Conservation (phyloP, 2,329 filamentous ascomycete species). For the Ceratocystis cubensis region DNA sequence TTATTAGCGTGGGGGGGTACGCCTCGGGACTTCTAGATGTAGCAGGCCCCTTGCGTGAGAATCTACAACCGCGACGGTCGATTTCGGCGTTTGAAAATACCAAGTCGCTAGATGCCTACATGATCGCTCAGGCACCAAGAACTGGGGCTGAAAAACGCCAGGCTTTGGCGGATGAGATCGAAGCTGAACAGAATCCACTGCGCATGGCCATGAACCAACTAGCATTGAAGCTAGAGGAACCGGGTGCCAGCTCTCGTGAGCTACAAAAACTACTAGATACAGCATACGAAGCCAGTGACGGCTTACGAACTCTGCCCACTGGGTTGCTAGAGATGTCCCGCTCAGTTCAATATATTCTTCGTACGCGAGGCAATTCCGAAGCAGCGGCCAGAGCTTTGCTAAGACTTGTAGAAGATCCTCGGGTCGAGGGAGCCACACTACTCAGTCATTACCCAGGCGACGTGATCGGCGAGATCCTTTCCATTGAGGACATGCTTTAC, state of each 20-base stretch:
- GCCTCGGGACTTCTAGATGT: background rate
- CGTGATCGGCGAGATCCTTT: conserved; percentile 3
- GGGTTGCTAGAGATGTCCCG: conserved; percentile 13
- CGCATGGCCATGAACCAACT: conserved; percentile 6
- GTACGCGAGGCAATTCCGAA: conserved; percentile 8
- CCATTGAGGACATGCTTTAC: conserved; percentile 16
- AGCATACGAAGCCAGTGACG: background rate
- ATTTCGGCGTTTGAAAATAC: conserved; percentile 7
- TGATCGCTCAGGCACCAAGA: background rate
- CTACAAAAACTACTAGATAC: background rate
- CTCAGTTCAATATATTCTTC: conserved; percentile 10
- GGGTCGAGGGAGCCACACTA: conserved; percentile 4
- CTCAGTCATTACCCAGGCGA: conserved; percentile 10
- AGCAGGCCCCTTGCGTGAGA: background rate
- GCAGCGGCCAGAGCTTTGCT: conserved; percentile 5
- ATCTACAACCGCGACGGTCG: background rate
- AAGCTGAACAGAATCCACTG: conserved; percentile 12
- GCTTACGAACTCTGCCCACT: background rate
- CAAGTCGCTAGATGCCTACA: conserved; percentile 10
- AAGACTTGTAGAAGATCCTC: conserved; percentile 7
- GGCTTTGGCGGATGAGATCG: conserved; percentile 1
- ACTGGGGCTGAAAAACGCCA: conserved; percentile 7
- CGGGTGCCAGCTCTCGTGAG: background rate
- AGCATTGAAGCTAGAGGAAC: background rate
- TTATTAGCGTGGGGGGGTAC: background rate